Base-by-base conservation (phyloP, 2,329 filamentous ascomycete species). In the Aureobasidium namibiae region DNA sequence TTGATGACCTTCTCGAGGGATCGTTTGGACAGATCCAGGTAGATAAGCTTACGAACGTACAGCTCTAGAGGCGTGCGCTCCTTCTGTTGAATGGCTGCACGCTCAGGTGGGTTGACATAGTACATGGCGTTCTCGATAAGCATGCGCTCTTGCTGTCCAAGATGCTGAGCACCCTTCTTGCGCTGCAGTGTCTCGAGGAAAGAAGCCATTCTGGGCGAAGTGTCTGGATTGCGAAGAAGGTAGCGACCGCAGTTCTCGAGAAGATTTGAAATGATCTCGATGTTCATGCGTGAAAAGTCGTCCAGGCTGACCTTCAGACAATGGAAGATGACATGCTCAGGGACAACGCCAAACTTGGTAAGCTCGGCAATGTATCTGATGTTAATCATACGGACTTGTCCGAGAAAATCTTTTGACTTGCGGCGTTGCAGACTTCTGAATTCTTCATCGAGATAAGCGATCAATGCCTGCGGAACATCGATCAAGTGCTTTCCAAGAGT, bases 221-320 rank as follows among this genome's bases (percentile, higher is more conserved):
- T 97, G 63, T 97, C 92, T 0, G 90, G 87, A 65, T 94, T 97
- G 52, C 92, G 89, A 61, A 99, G 81, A 23, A 99, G 78, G 73
- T 96, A 99, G 18, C 94, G 85, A 44, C 94, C 94, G 69, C 95
- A 99, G 64, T 97, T 97, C 72, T 99, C 94, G 23, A 99, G 80
- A 29, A 99, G 79, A 68, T 95, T 95, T 68, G 92, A 95, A 63
- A 99, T 92, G 66, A 99, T 96, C 72, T 99, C 95, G 63, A 99
- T 96, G 69, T 99, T 99, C 89, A 96, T 96, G 62, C 92, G 84
- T 2, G 94, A 96, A 69, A 99, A 99, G 69, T 99, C 94, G 67
- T 99, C 94, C 29, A 99, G 77, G 65, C 92, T 95, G 71, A 99
- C 92, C 73, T 96, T 99, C 67, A 99, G 84, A 70, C 94, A 99